Conservation (phyloP, 306 rosid genomes). For the Citrullus mucosospermus region DNA sequence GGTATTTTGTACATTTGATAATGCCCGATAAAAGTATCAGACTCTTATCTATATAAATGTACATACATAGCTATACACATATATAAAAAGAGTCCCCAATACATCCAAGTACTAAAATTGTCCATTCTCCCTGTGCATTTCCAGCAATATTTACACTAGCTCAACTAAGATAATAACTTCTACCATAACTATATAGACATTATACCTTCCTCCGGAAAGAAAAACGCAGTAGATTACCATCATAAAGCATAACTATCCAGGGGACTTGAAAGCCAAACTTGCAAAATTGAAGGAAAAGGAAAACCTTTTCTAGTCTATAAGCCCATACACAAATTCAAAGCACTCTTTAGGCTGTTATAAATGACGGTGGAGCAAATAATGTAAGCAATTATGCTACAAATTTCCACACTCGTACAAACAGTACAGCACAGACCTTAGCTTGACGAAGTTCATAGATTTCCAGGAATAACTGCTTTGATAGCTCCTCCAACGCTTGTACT, state of each 20-base stretch:
- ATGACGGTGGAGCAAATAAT: background rate
- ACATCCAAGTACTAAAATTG: background rate
- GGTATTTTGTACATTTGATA: background rate
- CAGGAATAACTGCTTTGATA: constrained; percentile 85
- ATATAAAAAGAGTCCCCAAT: background rate
- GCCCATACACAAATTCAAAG: background rate
- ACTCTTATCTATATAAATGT: too few relatives aligned
- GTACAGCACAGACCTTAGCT: constrained; percentile 52
- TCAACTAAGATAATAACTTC: background rate
- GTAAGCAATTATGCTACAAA: background rate
- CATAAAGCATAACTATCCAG: background rate
- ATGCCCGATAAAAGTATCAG: background rate
- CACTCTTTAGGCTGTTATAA: background rate
- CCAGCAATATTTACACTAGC: background rate
- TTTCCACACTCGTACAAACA: background rate
- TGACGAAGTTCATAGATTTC: constrained; percentile 96
- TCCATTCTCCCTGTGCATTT: background rate
- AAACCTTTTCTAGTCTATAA: background rate
- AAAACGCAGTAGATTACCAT: background rate
- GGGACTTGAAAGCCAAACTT: background rate
- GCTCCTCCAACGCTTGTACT: constrained; percentile 88
- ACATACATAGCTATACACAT: background rate
- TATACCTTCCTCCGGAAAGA: background rate
- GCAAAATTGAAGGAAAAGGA: background rate
- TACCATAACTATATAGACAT: background rate